Conservation (phyloP, 2,329 filamentous ascomycete species). For the Talaromyces atroroseus region DNA sequence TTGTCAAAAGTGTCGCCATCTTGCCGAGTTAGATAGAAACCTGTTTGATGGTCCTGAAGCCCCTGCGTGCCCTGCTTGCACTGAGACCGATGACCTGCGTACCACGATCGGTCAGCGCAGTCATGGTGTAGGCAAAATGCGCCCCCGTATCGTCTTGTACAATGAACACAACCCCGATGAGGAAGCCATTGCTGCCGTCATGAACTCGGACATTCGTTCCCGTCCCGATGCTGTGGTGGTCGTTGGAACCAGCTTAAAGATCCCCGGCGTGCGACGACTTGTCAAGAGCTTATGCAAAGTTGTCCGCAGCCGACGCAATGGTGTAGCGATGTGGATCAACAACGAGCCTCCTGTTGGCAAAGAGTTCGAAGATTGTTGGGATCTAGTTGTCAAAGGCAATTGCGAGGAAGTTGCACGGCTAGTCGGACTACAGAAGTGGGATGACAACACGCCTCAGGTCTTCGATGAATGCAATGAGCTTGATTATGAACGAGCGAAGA, state of each 20-base stretch:
- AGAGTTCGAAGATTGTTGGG: constrained; percentile 90
- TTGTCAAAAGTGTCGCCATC: constrained; percentile 81
- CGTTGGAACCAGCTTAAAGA: constrained; percentile 91
- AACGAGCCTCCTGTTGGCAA: constrained; percentile 74
- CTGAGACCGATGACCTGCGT: constrained; percentile 68
- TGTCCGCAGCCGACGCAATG: constrained; percentile 70
- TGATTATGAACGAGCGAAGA: constrained; percentile 40
- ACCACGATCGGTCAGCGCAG: constrained; percentile 78
- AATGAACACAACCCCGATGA: constrained; percentile 96
- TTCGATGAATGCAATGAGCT: constrained; percentile 41
- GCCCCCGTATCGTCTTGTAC: constrained; percentile 92
- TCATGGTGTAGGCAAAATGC: constrained; percentile 83
- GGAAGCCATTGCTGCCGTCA: constrained; percentile 89
- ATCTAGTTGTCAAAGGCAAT: constrained; percentile 78
- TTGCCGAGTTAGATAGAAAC: constrained; percentile 68
- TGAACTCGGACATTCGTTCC: constrained; percentile 74
- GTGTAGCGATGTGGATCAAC: constrained; percentile 92
- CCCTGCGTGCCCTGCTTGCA: constrained; percentile 71
- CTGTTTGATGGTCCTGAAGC: constrained; percentile 80
- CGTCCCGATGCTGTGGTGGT: constrained; percentile 90
- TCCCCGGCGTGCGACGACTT: constrained; percentile 83
- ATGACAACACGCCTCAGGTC: constrained; percentile 42
- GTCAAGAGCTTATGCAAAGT: constrained; percentile 86
- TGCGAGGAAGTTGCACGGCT: constrained; percentile 81
- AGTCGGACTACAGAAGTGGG: constrained; percentile 57